Conservation (phyloP, 2,329 filamentous ascomycete genomes). For the Penicillium sp. region DNA sequence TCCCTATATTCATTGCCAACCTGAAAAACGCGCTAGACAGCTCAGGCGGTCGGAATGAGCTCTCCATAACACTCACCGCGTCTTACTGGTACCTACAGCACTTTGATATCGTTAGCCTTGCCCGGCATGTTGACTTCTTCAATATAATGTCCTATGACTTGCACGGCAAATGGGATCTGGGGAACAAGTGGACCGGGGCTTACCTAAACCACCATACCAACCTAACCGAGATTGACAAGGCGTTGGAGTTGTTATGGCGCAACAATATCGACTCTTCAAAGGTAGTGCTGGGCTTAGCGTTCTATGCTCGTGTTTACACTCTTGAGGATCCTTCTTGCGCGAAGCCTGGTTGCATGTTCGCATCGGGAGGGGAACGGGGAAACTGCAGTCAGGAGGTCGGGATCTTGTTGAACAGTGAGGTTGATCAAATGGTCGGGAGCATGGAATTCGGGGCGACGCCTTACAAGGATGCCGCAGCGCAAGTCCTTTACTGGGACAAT, state of each 20-base stretch:
- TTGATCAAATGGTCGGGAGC: slow-evolving; percentile 32
- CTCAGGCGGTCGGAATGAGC: slow-evolving; percentile 21
- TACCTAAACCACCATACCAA: slow-evolving; percentile 38
- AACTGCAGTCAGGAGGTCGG: slow-evolving; percentile 37
- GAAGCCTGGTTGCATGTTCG: slow-evolving; percentile 37
- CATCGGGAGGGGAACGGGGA: slow-evolving; percentile 29
- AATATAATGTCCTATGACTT: slow-evolving; percentile 40
- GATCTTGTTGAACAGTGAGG: slow-evolving; percentile 39
- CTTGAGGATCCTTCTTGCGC: slow-evolving; percentile 19
- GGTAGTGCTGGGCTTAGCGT: slow-evolving; percentile 37
- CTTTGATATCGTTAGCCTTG: slow-evolving; percentile 30
- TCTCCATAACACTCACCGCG: slow-evolving; percentile 29
- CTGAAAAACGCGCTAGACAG: slow-evolving; percentile 19
- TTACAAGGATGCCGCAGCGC: slow-evolving; percentile 35
- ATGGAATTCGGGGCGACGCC: slow-evolving; percentile 9
- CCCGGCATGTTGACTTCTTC: slow-evolving; percentile 28
- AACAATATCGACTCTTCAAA: slow-evolving; percentile 30
- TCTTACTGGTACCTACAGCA: slow-evolving; percentile 38
- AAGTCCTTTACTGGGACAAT: slow-evolving; percentile 30
- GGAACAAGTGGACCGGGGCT: slow-evolving; percentile 22
- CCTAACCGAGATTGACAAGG: slow-evolving; percentile 37
- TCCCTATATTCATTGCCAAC: slow-evolving; percentile 27
- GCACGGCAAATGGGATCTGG: slow-evolving; percentile 34
- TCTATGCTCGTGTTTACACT: slow-evolving; percentile 30
- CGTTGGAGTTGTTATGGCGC: slow-evolving; percentile 35